These are phyloP conservation scores for Boletus sp. DNA, from an alignment of 1,284 basidiomycete genomes.

Conservation along the genomic window DNA sequence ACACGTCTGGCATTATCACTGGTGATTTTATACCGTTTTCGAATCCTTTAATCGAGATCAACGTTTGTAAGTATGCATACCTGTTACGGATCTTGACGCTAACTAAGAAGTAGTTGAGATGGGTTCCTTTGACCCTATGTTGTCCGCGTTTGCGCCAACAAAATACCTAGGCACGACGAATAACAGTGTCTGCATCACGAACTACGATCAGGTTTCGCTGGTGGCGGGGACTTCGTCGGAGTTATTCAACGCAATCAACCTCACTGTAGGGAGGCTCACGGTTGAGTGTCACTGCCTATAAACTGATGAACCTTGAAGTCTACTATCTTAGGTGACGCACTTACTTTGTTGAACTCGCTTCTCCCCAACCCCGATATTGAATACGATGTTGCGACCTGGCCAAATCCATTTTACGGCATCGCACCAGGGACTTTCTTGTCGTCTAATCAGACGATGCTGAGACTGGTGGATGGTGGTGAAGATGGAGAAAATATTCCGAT, in stretches of 20 bases:
- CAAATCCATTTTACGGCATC: conserved; percentile 51
- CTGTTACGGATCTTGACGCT: conserved; percentile 6
- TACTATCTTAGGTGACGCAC: conserved; percentile 25
- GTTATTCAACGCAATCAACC: conserved; percentile 43
- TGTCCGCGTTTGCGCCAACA: conserved; percentile 49
- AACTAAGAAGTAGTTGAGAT: conserved; percentile 40
- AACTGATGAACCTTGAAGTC: conserved; percentile 24
- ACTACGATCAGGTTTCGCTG: conserved; percentile 53
- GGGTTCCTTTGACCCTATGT: conserved; percentile 50
- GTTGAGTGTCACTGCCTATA: background rate
- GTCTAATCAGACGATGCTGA: conserved; percentile 40
- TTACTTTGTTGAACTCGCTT: conserved; percentile 30
- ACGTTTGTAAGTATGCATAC: conserved; percentile 42
- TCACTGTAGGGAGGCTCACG: conserved; percentile 38
- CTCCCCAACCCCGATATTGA: conserved; percentile 33
- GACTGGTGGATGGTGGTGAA: conserved; percentile 47
- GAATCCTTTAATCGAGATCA: conserved; percentile 50
- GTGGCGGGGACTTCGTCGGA: conserved; percentile 48
- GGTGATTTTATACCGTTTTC: conserved; percentile 39
- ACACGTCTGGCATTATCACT: conserved; percentile 27
- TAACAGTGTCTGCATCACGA: conserved; percentile 46
- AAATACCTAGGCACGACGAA: conserved; percentile 50
- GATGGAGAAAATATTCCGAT: conserved; percentile 53
- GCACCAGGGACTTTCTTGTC: conserved; percentile 43
- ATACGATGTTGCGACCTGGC: conserved; percentile 37